These are phyloP conservation scores for Luffa acutangula DNA, from an alignment of 306 rosid species.

Conservation along the genomic window DNA sequence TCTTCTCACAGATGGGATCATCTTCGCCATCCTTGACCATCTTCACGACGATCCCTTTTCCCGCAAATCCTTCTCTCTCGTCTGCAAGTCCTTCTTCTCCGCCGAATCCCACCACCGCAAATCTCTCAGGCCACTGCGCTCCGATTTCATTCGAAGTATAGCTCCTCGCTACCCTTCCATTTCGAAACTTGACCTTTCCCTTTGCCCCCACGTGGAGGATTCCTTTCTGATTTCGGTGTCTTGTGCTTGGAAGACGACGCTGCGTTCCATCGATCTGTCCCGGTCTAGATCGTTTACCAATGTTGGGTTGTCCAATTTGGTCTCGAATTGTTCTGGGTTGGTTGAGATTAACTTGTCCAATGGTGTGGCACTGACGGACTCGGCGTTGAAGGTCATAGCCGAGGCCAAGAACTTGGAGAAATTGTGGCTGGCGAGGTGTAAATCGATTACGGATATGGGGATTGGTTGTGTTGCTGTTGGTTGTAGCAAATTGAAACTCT, in stretches of 20 bases:
- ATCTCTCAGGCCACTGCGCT: slow-evolving; percentile 46
- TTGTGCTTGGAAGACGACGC: slow-evolving; percentile 26
- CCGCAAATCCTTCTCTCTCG: slow-evolving; percentile 51
- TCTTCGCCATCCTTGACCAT: slow-evolving; percentile 45
- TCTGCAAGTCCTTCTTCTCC: slow-evolving; percentile 42
- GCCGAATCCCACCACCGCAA: slow-evolving; percentile 61
- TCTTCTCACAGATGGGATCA: slow-evolving; percentile 42
- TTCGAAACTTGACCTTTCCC: slow-evolving; percentile 43
- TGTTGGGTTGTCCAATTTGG: slow-evolving; percentile 33
- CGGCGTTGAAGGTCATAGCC: slow-evolving; percentile 52
- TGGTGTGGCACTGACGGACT: slow-evolving; percentile 53
- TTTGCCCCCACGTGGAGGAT: slow-evolving; percentile 56
- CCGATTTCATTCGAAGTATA: slow-evolving; percentile 33
- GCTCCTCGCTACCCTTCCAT: slow-evolving; percentile 41
- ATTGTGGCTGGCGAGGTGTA: slow-evolving; percentile 64
- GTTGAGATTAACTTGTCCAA: slow-evolving; percentile 72
- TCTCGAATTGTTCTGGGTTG: slow-evolving; percentile 26
- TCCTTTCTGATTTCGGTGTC: slow-evolving; percentile 22
- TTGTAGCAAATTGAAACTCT: slow-evolving; percentile 50
- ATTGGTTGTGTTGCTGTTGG: slow-evolving; percentile 83
- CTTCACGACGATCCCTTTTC: slow-evolving; percentile 17
- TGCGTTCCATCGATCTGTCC: slow-evolving; percentile 49
- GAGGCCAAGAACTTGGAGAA: slow-evolving; percentile 60
- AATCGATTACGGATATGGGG: slow-evolving; percentile 64
- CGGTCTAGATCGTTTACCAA: slow-evolving; percentile 46